phyloP scores from a whole-genome alignment of 345 rosid genomes.

The Carallia pectinifolia region DNA sequence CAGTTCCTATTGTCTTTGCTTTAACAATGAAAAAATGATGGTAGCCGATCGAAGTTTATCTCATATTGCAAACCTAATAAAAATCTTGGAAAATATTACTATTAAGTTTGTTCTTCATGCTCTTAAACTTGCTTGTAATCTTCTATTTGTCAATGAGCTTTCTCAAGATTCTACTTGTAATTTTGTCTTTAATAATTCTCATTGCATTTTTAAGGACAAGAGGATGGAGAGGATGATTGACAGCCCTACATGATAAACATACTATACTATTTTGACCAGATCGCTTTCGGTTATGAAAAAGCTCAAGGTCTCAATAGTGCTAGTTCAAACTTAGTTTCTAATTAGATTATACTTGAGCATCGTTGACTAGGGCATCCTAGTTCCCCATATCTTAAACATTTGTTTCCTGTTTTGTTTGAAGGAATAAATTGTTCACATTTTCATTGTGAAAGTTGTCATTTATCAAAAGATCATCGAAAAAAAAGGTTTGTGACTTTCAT shows the following conservation, averaged over 20 bases:
- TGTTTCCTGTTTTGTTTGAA: background rate
- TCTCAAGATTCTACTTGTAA: background rate
- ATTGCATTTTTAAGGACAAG: background rate
- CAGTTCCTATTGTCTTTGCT: background rate
- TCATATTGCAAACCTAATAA: background rate
- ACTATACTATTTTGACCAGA: background rate
- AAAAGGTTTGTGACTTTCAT: slow-evolving; percentile 1
- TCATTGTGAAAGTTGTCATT: background rate
- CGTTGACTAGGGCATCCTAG: background rate
- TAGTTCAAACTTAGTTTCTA: slow-evolving; percentile 1
- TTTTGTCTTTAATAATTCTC: background rate
- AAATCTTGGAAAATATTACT: background rate
- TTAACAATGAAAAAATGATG: background rate
- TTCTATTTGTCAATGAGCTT: background rate
- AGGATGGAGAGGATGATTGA: background rate
- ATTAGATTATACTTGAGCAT: background rate
- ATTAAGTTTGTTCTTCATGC: background rate
- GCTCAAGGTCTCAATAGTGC: background rate
- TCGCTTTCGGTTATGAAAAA: background rate
- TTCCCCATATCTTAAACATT: slow-evolving; percentile 6
- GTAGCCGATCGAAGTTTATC: background rate
- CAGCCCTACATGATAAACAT: background rate
- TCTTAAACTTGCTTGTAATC: background rate
- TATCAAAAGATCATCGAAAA: background rate
- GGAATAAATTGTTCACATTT: background rate